Percentiles rank a stretch among this genome's conserved stretches.
Evolutionary conservation across 1,139 yeast genomes (phyloP).

Genomic region (Nakaseomyces uthaithaninus): DNA sequence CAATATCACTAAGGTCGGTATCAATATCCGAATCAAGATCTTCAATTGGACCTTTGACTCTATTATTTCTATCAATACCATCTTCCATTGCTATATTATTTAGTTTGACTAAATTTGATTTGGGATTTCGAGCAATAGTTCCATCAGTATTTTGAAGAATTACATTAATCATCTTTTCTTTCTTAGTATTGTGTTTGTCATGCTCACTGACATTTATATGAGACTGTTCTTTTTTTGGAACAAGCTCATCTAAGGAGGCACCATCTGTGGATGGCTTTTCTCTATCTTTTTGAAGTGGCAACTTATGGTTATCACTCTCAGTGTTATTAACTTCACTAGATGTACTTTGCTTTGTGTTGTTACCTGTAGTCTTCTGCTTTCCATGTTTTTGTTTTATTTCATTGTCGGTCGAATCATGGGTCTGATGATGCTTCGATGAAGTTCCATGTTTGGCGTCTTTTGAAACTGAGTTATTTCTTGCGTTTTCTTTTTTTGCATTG

Average conservation of each 20-base stretch:
- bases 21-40: constrained; percentile 1
- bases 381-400: not conserved
- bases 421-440: too few relatives aligned
- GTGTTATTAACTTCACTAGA: not conserved
- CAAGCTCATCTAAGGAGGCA: too few relatives aligned
- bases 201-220: too few relatives aligned
- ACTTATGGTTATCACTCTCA: not conserved
- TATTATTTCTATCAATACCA: not conserved
- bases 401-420: not conserved
- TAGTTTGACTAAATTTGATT: too few relatives aligned
- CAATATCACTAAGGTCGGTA: not conserved
- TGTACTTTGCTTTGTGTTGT: not conserved
- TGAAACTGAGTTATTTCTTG: too few relatives aligned
- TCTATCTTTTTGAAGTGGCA: too few relatives aligned
- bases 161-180: not conserved
- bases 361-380: not conserved
- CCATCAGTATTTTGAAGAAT: not conserved
- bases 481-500: too few relatives aligned
- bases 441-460: too few relatives aligned
- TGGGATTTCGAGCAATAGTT: not conserved
- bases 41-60: not conserved
- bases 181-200: not conserved
- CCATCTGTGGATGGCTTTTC: too few relatives aligned
- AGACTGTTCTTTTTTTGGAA: too few relatives aligned
- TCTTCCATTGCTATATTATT: too few relatives aligned